A percentile compares a stretch with the other conserved stretches of the same genome.
These are phyloP conservation scores for Gossypium sturtianum DNA, from an alignment of 345 rosid species.

Conservation along the genomic window DNA sequence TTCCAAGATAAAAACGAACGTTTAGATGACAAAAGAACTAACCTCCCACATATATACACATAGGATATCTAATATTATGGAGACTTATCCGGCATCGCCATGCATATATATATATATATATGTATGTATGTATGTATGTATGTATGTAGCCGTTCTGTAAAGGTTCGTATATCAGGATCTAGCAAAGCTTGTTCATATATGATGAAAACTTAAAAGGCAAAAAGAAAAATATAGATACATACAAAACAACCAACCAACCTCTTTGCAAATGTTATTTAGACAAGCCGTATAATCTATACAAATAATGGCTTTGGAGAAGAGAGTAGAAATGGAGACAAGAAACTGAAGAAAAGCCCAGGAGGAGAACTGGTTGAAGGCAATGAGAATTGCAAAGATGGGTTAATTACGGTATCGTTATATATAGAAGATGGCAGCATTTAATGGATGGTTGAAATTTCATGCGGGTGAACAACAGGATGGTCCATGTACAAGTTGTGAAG, in stretches of 20 bases:
- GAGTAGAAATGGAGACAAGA: background rate
- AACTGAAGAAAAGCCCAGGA: background rate
- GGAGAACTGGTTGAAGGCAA: background rate
- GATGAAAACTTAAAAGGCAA: background rate
- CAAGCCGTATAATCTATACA: slow-evolving; percentile 16
- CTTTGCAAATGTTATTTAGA: slow-evolving; percentile 11
- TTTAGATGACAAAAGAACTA: too few species aligned
- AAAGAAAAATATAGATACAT: background rate
- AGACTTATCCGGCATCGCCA: background rate
- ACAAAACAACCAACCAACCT: slow-evolving; percentile 23
- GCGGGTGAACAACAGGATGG: background rate
- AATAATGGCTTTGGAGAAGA: background rate
- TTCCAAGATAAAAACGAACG: background rate
- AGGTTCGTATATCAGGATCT: background rate
- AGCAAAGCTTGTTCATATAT: background rate
- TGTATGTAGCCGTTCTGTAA: too few species aligned
- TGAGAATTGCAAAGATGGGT: background rate
- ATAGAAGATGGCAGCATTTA: slow-evolving; percentile 12
- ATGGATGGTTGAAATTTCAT: slow-evolving; percentile 21
- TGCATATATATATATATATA: background rate
- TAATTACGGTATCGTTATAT: background rate
- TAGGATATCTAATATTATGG: background rate
- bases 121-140: too few species aligned
- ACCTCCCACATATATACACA: background rate
- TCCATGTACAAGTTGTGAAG: background rate